A percentile compares a stretch with the other conserved stretches of the same genome.
phyloP scores from a whole-genome alignment of 202 grass and related monocot species.

The Dendrocalamus latiflorus region DNA sequence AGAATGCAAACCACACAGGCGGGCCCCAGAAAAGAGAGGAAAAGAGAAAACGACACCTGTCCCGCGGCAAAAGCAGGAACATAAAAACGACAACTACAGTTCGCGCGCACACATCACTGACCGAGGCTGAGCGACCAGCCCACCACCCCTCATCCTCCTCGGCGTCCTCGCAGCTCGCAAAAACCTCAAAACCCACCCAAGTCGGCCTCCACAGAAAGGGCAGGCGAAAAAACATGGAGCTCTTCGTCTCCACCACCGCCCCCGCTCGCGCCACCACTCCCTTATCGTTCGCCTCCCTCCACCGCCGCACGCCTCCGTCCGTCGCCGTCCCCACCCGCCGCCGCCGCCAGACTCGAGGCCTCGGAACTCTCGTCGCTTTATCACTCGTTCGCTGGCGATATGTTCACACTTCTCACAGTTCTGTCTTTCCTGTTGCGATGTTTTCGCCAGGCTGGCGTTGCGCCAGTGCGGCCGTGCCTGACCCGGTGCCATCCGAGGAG shows the following conservation, averaged over 20 bases:
- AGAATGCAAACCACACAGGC: neutral
- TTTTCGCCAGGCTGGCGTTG: conserved; percentile 30
- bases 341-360: conserved; percentile 7
- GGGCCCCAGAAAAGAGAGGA: neutral
- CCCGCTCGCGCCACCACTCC: conserved; percentile 24
- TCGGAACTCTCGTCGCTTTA: too few species aligned
- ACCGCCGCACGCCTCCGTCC: neutral
- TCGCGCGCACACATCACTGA: neutral
- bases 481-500: conserved; percentile 37
- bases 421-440: neutral
- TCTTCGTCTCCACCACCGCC: conserved; percentile 37
- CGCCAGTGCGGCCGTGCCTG: conserved; percentile 15
- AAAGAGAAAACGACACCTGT: conserved; percentile 31
- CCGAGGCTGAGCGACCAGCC: neutral
- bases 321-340: conserved; percentile 1
- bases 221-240: conserved; percentile 40
- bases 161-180: conserved; percentile 5
- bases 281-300: conserved; percentile 15
- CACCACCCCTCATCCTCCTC: conserved; percentile 32
- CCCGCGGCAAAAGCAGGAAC: neutral
- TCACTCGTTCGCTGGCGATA: neutral
- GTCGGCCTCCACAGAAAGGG: conserved; percentile 21
- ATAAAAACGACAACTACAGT: neutral
- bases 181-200: conserved; percentile 35
- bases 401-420: neutral